phyloP scores from a whole-genome alignment of 1,284 basidiomycete species.

The Peniophora sp. region DNA sequence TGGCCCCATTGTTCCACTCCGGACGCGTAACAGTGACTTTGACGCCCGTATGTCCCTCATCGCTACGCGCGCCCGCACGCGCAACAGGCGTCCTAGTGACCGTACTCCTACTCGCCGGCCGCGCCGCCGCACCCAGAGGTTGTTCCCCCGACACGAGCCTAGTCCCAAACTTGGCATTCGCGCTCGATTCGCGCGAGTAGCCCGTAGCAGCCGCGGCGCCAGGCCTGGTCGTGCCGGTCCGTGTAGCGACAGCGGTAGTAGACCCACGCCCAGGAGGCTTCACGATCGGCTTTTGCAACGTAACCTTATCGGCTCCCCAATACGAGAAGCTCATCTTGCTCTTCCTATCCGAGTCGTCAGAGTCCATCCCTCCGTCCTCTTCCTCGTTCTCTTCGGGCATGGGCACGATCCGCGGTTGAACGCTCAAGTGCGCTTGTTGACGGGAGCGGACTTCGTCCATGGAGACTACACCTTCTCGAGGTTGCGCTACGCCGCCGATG shows the following conservation, averaged over 20 bases:
- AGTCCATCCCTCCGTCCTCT: constrained; percentile 39
- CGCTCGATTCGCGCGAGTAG: constrained; percentile 72
- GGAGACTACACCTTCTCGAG: constrained; percentile 65
- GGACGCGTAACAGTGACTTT: constrained; percentile 63
- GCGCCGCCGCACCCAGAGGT: neutral
- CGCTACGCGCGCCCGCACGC: constrained; percentile 39
- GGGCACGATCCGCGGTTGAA: constrained; percentile 62
- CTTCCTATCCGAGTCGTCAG: constrained; percentile 79
- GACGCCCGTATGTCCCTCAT: constrained; percentile 41
- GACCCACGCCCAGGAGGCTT: constrained; percentile 36
- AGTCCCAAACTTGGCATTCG: constrained; percentile 79
- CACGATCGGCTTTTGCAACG: constrained; percentile 67
- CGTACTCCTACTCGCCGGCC: neutral
- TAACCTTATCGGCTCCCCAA: constrained; percentile 83
- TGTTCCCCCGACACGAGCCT: constrained; percentile 55
- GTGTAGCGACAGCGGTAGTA: constrained; percentile 21
- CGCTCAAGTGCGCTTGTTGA: constrained; percentile 43
- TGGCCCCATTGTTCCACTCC: constrained; percentile 59
- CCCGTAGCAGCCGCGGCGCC: constrained; percentile 37
- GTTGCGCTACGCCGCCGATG: constrained; percentile 67
- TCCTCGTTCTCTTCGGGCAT: constrained; percentile 50
- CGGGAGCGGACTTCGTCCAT: constrained; percentile 82
- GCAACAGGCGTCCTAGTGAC: constrained; percentile 31
- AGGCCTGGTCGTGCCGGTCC: constrained; percentile 13
- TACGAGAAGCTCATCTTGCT: constrained; percentile 90